These are phyloP conservation scores for Bondarzewia mesenterica DNA, from an alignment of 1,284 basidiomycete genomes.

Conservation along the genomic window DNA sequence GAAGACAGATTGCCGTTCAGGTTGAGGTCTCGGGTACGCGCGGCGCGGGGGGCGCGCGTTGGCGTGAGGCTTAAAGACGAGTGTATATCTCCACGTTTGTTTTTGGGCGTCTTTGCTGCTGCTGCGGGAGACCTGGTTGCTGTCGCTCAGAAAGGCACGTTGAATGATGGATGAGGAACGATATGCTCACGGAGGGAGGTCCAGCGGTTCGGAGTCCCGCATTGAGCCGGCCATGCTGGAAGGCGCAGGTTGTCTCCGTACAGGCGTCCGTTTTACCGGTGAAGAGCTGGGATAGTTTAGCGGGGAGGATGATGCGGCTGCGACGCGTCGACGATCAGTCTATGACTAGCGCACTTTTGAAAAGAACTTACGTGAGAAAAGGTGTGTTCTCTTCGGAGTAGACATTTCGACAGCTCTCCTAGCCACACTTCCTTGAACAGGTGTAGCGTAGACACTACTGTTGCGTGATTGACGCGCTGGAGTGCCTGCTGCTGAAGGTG, in stretches of 20 bases:
- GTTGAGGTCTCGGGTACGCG: slow-evolving; percentile 20
- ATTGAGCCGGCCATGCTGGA: slow-evolving; percentile 22
- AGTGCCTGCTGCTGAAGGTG: slow-evolving; percentile 47
- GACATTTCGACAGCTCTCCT: slow-evolving; percentile 52
- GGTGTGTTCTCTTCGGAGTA: slow-evolving; percentile 44
- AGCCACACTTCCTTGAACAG: slow-evolving; percentile 34
- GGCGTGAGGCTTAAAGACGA: slow-evolving; percentile 66
- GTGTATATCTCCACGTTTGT: slow-evolving; percentile 79
- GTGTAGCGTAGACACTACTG: slow-evolving; percentile 35
- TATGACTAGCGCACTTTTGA: neutral
- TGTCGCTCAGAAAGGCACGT: neutral
- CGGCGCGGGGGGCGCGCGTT: slow-evolving; percentile 30
- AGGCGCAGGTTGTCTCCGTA: slow-evolving; percentile 30
- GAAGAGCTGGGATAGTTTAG: slow-evolving; percentile 71
- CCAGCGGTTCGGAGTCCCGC: slow-evolving; percentile 51
- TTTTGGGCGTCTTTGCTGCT: slow-evolving; percentile 48
- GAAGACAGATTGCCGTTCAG: slow-evolving; percentile 40
- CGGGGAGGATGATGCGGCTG: slow-evolving; percentile 55
- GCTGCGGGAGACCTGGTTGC: slow-evolving; percentile 27
- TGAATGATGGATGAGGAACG: neutral
- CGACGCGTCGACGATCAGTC: neutral
- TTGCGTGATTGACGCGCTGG: slow-evolving; percentile 23
- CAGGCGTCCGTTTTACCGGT: slow-evolving; percentile 31
- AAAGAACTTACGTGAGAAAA: slow-evolving; percentile 42
- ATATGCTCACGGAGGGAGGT: slow-evolving; percentile 47